These are phyloP conservation scores for Rhizopogon sp. DNA, from an alignment of 768 basidiomycete genomes.

Conservation along the genomic window DNA sequence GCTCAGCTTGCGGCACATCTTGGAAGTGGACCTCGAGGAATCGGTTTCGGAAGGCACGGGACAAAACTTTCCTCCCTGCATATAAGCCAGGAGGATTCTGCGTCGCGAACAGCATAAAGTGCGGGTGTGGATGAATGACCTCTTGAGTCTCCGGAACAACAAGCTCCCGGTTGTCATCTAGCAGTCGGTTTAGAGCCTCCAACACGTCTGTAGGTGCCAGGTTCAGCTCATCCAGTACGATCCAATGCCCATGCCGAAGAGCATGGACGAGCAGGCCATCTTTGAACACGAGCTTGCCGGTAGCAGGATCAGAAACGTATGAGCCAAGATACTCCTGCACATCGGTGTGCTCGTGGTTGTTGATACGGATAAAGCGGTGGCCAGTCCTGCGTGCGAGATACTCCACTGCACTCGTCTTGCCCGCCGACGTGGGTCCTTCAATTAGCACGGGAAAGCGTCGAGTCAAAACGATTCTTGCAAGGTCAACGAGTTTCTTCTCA, in stretches of 20 bases:
- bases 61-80: conserved; percentile 90
- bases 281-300: conserved; percentile 92
- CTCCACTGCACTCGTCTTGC: conserved; percentile 96
- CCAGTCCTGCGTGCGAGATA: conserved; percentile 91
- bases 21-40: conserved; percentile 98
- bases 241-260: conserved; percentile 90
- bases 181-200: conserved; percentile 91
- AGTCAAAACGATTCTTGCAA: conserved; percentile 88
- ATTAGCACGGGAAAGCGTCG: conserved; percentile 91
- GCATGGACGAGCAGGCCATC: conserved; percentile 94
- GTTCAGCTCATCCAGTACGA: conserved; percentile 96
- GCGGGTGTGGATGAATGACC: conserved; percentile 86
- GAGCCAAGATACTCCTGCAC: conserved; percentile 98
- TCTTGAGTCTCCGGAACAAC: conserved; percentile 96
- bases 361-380: conserved; percentile 95
- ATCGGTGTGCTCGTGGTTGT: conserved; percentile 99
- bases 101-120: conserved; percentile 97
- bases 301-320: conserved; percentile 87
- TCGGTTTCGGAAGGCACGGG: conserved; percentile 93
- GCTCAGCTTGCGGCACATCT: conserved; percentile 90
- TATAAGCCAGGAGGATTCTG: conserved; percentile 97
- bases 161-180: conserved; percentile 97
- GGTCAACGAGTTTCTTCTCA: conserved; percentile 86
- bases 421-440: conserved; percentile 96
- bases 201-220: conserved; percentile 96